Percentiles rank a stretch among this genome's conserved stretches.
Evolutionary conservation across 2,329 filamentous ascomycete genomes (phyloP).

Genomic region (Cladophialophora exuberans): DNA sequence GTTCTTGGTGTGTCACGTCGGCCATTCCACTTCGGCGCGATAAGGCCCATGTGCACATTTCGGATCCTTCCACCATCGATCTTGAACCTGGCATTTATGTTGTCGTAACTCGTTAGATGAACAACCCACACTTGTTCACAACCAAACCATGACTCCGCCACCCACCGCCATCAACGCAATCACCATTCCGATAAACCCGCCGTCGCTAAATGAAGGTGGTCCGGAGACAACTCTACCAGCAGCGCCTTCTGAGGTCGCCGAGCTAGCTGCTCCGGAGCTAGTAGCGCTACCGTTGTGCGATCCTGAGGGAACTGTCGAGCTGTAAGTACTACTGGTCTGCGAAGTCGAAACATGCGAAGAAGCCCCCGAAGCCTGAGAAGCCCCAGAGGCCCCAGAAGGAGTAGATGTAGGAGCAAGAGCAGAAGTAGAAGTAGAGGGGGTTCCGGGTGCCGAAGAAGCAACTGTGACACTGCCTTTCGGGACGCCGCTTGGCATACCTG

Average conservation of each 20-base stretch:
- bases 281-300: conserved; percentile 6
- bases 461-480: conserved; percentile 31
- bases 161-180: conserved; percentile 25
- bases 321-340: conserved; percentile 31
- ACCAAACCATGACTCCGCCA: conserved; percentile 27
- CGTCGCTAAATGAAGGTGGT: conserved; percentile 12
- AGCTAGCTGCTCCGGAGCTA: conserved; percentile 17
- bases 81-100: conserved; percentile 9
- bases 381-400: neutral
- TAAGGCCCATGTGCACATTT: conserved; percentile 1
- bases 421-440: conserved; percentile 9
- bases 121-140: conserved; percentile 12
- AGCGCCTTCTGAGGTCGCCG: conserved; percentile 27
- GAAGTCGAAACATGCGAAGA: conserved; percentile 1
- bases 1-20: conserved; percentile 6
- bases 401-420: neutral
- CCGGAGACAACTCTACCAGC: conserved; percentile 22
- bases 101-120: conserved; percentile 19
- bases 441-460: conserved; percentile 8
- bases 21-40: neutral
- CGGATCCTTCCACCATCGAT: conserved; percentile 1
- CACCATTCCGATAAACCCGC: conserved; percentile 21
- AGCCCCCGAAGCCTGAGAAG: neutral
- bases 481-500: conserved; percentile 31
- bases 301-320: conserved; percentile 26